Base-by-base conservation (phyloP, 2,329 filamentous ascomycete genomes). In the Cadophora sp. region DNA sequence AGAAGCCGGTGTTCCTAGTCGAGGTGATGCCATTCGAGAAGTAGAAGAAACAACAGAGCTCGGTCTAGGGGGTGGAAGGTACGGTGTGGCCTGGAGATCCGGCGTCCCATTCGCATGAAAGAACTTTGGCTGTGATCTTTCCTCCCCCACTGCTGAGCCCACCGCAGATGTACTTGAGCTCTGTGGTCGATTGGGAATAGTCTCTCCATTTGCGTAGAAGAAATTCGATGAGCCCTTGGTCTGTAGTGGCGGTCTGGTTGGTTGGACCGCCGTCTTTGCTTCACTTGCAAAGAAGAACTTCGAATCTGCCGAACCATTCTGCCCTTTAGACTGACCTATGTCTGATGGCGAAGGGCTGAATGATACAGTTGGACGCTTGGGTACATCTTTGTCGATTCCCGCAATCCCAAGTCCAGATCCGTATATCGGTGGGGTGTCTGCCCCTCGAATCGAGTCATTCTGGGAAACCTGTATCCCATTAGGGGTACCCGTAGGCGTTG, bases 201-300 rank as follows among this genome's bases (percentile, higher is more conserved):
- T 68, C 41, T 83, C 82, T 22, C 83, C 81, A 82, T 13, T 71
- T 41, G 83, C 83, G 72, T 85, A 83, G 70, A 84, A 81, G 75
- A 86, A 85, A 1, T 78, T 81, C 39, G 80, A 80, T 16, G 80
- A 68, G 24, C 60, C 68, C 33, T 73, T 74, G 24, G 70, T 55
- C 30, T 66, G 67, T 8, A 72, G 33, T 27, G 69, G 60, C 36
- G 72, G 68, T 68, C 71, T 72, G 51, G 69, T 18, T 18, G 71
- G 50, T 45, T 71, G 70, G 51, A 65, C 68, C 14, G 82, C 79
- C 8, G 66, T 59, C 73, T 86, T 89, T 47, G 86, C 91, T 73
- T 97, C 93, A 77, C 89, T 93, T 33, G 94, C 96, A 77, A 96
- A 94, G 78, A 99, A 97, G 84, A 98, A 98, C 81, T 93, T 95